phyloP scores from a whole-genome alignment of 257 asterid genomes.

The Solanum pennellii region DNA sequence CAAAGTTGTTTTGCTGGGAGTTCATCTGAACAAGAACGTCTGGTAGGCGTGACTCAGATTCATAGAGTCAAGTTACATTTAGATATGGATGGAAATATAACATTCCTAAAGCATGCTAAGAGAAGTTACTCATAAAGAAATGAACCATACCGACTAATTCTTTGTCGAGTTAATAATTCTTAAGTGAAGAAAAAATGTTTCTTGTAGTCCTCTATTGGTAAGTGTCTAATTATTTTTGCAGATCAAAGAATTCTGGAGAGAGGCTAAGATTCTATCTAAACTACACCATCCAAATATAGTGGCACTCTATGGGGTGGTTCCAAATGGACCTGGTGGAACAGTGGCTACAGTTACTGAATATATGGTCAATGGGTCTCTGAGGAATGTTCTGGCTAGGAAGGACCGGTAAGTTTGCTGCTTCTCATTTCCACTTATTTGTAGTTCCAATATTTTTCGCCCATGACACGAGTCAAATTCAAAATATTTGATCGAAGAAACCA shows the following conservation, averaged over 20 bases:
- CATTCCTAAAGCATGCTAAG: background rate
- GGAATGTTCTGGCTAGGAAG: conserved; percentile 59
- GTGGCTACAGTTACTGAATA: conserved; percentile 81
- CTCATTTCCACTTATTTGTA: background rate
- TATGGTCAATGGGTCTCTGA: conserved; percentile 72
- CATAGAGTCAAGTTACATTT: background rate
- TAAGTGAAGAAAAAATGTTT: background rate
- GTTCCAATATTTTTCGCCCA: background rate
- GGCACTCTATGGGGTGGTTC: conserved; percentile 88
- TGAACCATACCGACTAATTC: background rate
- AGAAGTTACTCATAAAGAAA: background rate
- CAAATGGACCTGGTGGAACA: conserved; percentile 75
- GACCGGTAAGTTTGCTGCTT: conserved; percentile 40
- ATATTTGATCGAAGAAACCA: background rate
- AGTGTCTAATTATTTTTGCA: conserved; percentile 6
- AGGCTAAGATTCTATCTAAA: conserved; percentile 70
- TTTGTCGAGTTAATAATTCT: background rate
- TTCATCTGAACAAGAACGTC: conserved; percentile 28
- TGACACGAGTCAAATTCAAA: background rate
- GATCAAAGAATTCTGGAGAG: conserved; percentile 90
- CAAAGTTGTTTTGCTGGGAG: conserved; percentile 35
- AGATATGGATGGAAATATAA: background rate
- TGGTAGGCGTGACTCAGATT: conserved; percentile 10
- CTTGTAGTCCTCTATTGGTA: background rate
- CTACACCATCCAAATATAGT: conserved; percentile 91